Percentiles rank a stretch among this genome's conserved stretches.
These are phyloP conservation scores for Pseudopyricularia cyperi DNA, from an alignment of 2,329 filamentous ascomycete species.

Conservation along the genomic window DNA sequence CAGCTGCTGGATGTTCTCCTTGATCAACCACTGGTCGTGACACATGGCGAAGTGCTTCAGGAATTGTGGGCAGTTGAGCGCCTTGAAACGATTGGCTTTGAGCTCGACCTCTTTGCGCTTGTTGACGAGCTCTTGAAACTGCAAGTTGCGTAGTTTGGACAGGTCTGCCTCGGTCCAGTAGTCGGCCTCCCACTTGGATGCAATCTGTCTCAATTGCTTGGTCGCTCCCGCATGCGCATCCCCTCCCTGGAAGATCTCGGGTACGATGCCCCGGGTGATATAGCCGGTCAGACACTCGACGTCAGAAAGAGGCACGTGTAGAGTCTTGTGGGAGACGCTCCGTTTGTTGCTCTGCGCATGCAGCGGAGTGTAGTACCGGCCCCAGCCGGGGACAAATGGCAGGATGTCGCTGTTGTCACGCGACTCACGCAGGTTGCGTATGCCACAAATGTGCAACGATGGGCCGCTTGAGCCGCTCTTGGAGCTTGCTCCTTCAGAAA, in stretches of 20 bases:
- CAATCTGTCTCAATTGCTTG: slow-evolving; percentile 55
- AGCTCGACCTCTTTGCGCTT: slow-evolving; percentile 50
- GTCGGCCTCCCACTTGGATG: slow-evolving; percentile 58
- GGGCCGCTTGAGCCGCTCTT: slow-evolving; percentile 34
- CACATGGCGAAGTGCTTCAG: slow-evolving; percentile 93
- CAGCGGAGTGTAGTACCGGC: slow-evolving; percentile 52
- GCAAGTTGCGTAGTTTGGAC: slow-evolving; percentile 67
- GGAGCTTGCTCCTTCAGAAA: slow-evolving; percentile 10
- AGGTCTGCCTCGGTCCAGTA: slow-evolving; percentile 81
- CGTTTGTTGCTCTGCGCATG: slow-evolving; percentile 41
- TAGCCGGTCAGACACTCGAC: slow-evolving; percentile 76
- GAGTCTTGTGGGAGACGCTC: slow-evolving; percentile 54
- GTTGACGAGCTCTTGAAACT: slow-evolving; percentile 66
- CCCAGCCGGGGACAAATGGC: slow-evolving; percentile 65
- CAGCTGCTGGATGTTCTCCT: slow-evolving; percentile 80
- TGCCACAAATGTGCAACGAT: slow-evolving; percentile 65
- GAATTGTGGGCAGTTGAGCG: slow-evolving; percentile 62
- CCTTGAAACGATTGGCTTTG: slow-evolving; percentile 41
- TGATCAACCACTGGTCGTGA: slow-evolving; percentile 92
- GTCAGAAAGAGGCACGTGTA: slow-evolving; percentile 60
- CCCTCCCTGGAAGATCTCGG: slow-evolving; percentile 42
- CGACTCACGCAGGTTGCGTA: slow-evolving; percentile 53
- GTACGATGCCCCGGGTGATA: slow-evolving; percentile 42
- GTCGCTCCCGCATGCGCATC: slow-evolving; percentile 42
- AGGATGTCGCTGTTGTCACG: slow-evolving; percentile 75